These are phyloP conservation scores for Malania oleifera DNA, from an alignment of 164 flowering plant genomes.

Conservation along the genomic window DNA sequence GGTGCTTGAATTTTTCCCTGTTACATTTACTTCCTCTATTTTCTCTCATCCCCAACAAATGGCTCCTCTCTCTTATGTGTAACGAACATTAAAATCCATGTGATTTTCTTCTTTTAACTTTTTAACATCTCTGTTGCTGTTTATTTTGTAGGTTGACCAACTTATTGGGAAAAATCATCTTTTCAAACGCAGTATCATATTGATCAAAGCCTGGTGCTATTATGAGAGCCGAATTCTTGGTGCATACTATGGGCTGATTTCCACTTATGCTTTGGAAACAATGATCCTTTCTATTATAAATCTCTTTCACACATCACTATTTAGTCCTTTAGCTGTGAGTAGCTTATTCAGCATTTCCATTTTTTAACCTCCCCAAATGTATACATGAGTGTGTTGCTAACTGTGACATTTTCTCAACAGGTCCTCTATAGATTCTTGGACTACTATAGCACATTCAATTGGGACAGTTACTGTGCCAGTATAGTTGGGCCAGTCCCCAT, in stretches of 20 bases:
- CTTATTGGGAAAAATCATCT: conserved; percentile 31
- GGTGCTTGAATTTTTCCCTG: too few relatives aligned
- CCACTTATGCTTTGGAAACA: conserved; percentile 38
- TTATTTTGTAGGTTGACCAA: conserved; percentile 25
- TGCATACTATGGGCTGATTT: conserved; percentile 30
- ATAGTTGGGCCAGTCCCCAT: conserved; percentile 22
- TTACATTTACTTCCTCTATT: too few relatives aligned
- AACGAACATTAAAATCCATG: background rate
- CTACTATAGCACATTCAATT: conserved; percentile 29
- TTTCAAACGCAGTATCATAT: conserved; percentile 35
- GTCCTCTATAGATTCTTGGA: conserved; percentile 27
- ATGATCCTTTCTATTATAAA: conserved; percentile 26
- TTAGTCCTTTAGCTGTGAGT: conserved; percentile 33
- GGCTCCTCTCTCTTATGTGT: too few relatives aligned
- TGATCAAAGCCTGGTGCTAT: conserved; percentile 43
- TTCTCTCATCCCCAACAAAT: too few relatives aligned
- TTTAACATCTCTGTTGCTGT: background rate
- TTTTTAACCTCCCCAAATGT: background rate
- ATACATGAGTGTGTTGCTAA: background rate
- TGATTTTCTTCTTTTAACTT: background rate
- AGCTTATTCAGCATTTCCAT: background rate
- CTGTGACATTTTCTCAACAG: conserved; percentile 8
- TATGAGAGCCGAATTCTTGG: conserved; percentile 45
- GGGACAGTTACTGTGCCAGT: conserved; percentile 24
- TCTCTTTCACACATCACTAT: conserved; percentile 24